A percentile compares a stretch with the other conserved stretches of the same genome.
Evolutionary conservation across 331 rosid species (phyloP).

Genomic region (Pyracantha coccinea): DNA sequence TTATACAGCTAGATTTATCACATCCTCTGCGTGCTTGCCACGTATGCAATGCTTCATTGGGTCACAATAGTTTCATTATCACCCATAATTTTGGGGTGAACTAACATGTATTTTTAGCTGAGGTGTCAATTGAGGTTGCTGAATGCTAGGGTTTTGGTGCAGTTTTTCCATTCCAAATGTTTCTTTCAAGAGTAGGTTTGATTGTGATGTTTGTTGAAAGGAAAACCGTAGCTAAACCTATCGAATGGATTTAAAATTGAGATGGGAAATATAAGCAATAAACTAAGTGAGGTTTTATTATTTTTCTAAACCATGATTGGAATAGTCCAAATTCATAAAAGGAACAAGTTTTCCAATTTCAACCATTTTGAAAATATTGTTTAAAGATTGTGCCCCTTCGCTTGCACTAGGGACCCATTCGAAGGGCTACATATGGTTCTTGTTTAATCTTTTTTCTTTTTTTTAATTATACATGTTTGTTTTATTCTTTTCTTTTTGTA

Average conservation of each 20-base stretch:
- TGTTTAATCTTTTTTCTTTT: not conserved
- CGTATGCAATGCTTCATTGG: slow-evolving; percentile 10
- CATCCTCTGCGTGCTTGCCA: slow-evolving; percentile 29
- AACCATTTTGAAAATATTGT: slow-evolving; percentile 30
- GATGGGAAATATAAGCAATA: not conserved
- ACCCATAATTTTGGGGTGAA: slow-evolving; percentile 2
- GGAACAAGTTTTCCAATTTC: slow-evolving; percentile 27
- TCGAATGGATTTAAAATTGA: slow-evolving; percentile 6
- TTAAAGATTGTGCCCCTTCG: slow-evolving; percentile 17
- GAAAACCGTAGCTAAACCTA: slow-evolving; percentile 40
- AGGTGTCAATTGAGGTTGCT: slow-evolving; percentile 33
- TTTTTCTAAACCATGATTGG: slow-evolving; percentile 18
- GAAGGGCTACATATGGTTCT: slow-evolving; percentile 18
- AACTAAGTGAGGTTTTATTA: not conserved
- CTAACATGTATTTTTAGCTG: slow-evolving; percentile 16
- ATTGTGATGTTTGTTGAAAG: slow-evolving; percentile 45
- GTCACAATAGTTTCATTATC: not conserved
- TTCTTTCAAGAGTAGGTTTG: slow-evolving; percentile 62
- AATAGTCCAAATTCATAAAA: slow-evolving; percentile 25
- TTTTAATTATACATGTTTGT: not conserved
- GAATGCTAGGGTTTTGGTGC: slow-evolving; percentile 32
- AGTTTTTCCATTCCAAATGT: slow-evolving; percentile 40
- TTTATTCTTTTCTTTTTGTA: not conserved
- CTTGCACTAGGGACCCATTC: slow-evolving; percentile 24
- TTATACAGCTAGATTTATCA: not conserved